phyloP scores from a whole-genome alignment of 2,329 filamentous ascomycete genomes.

The Ophidiomyces ophidiicola region DNA sequence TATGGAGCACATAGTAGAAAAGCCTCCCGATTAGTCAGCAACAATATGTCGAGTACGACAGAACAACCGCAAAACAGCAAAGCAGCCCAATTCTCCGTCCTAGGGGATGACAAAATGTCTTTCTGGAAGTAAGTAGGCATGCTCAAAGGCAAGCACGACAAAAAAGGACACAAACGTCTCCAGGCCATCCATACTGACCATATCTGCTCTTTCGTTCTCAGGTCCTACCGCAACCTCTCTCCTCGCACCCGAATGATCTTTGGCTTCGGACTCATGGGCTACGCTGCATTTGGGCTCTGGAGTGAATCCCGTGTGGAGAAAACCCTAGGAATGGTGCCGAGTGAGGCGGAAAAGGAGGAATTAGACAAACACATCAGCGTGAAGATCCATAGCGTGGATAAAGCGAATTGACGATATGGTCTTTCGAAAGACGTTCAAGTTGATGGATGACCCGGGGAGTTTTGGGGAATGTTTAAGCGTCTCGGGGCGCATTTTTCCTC shows the following conservation, averaged over 20 bases:
- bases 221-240: slow-evolving; percentile 59
- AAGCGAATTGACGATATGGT: slow-evolving; percentile 14
- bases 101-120: slow-evolving; percentile 4
- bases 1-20: neutral
- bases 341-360: slow-evolving; percentile 58
- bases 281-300: slow-evolving; percentile 62
- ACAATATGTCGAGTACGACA: too few relatives aligned
- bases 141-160: too few relatives aligned
- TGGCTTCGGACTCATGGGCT: slow-evolving; percentile 62
- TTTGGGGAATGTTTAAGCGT: too few relatives aligned
- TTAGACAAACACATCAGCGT: slow-evolving; percentile 39
- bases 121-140: slow-evolving; percentile 7
- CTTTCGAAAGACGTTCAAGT: too few relatives aligned
- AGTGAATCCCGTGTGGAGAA: slow-evolving; percentile 61
- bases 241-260: slow-evolving; percentile 58
- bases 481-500: too few relatives aligned
- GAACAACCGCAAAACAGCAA: too few relatives aligned
- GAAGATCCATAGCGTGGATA: slow-evolving; percentile 13
- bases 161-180: too few relatives aligned
- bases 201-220: slow-evolving; percentile 23
- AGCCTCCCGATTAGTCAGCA: neutral
- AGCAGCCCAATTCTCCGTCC: too few relatives aligned
- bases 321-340: slow-evolving; percentile 58
- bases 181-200: neutral
- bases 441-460: too few relatives aligned